Percentiles rank a stretch among this genome's conserved stretches.
These are phyloP conservation scores for Pseudoneurospora amorphoporcata DNA, from an alignment of 495 filamentous ascomycete genomes.

Conservation along the genomic window DNA sequence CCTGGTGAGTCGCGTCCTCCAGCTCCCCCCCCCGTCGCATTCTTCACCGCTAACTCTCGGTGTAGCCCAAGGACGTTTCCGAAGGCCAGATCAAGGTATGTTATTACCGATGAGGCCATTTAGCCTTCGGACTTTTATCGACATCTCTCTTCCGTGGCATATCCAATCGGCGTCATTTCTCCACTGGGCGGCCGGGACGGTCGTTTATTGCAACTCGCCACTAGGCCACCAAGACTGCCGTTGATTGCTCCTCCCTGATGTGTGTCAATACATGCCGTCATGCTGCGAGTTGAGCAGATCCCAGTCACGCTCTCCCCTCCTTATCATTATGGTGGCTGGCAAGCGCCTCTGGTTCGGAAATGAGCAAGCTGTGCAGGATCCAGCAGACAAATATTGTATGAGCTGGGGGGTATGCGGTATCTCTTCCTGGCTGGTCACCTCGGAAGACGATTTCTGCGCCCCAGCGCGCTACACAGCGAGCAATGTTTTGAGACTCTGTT, in stretches of 20 bases:
- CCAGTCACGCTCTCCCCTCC: conserved; percentile 28
- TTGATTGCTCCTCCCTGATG: conserved; percentile 28
- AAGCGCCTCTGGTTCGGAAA: conserved; percentile 31
- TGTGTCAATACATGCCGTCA: conserved; percentile 17
- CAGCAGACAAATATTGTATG: conserved; percentile 6
- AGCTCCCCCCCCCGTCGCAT: background rate
- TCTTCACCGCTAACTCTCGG: conserved; percentile 37
- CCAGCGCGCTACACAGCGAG: conserved; percentile 27
- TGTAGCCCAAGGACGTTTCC: conserved; percentile 83
- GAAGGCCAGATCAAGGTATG: conserved; percentile 99
- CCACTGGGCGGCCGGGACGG: conserved; percentile 20
- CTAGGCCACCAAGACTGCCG: conserved; percentile 21
- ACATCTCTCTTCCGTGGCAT: conserved; percentile 34
- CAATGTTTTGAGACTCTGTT: conserved; percentile 6
- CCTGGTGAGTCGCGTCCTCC: conserved; percentile 59
- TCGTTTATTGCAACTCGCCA: conserved; percentile 10
- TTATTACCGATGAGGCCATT: conserved; percentile 63
- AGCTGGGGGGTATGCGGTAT: conserved; percentile 10
- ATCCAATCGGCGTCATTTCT: conserved; percentile 32
- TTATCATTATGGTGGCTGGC: conserved; percentile 40
- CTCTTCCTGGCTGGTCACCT: conserved; percentile 24
- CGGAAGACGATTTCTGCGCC: conserved; percentile 7
- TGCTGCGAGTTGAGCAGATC: conserved; percentile 38
- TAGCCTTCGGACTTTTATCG: conserved; percentile 45
- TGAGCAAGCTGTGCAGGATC: conserved; percentile 13